Evolutionary conservation across 1,284 basidiomycete species (phyloP).

Genomic region (Puccinia polysora): DNA sequence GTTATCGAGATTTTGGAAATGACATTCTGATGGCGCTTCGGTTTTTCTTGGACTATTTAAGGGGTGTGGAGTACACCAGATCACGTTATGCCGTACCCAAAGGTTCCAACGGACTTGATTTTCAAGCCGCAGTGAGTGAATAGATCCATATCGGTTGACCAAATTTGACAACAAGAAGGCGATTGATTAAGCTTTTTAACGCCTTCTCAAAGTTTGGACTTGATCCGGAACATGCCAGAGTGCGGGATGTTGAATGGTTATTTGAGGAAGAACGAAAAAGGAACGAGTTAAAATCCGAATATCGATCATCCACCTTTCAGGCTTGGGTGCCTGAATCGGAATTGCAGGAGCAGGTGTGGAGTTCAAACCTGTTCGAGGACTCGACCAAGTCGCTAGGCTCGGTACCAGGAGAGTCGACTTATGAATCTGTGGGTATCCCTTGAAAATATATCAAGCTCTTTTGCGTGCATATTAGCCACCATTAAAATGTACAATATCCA

Average conservation of each 20-base stretch:
- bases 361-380: not conserved
- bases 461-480: not conserved
- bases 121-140: slow-evolving; percentile 30
- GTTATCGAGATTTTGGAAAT: slow-evolving; percentile 33
- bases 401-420: not conserved
- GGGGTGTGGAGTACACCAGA: slow-evolving; percentile 6
- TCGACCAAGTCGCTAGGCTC: not conserved
- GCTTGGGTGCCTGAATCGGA: not conserved
- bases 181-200: not conserved
- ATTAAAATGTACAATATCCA: not conserved
- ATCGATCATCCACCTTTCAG: not conserved
- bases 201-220: slow-evolving; percentile 1
- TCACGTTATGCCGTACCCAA: not conserved
- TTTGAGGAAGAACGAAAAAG: not conserved
- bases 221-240: not conserved
- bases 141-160: not conserved
- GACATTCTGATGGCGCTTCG: slow-evolving; percentile 10
- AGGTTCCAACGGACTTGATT: slow-evolving; percentile 6
- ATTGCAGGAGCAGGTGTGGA: not conserved
- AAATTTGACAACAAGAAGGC: not conserved
- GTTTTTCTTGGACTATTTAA: slow-evolving; percentile 11
- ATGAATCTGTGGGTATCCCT: not conserved
- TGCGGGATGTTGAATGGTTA: not conserved
- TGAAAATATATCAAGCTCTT: not conserved
- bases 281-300: too few species aligned